Evolutionary conservation across 768 basidiomycete species (phyloP).

Genomic region (Phlebiopsis flavidoalba): DNA sequence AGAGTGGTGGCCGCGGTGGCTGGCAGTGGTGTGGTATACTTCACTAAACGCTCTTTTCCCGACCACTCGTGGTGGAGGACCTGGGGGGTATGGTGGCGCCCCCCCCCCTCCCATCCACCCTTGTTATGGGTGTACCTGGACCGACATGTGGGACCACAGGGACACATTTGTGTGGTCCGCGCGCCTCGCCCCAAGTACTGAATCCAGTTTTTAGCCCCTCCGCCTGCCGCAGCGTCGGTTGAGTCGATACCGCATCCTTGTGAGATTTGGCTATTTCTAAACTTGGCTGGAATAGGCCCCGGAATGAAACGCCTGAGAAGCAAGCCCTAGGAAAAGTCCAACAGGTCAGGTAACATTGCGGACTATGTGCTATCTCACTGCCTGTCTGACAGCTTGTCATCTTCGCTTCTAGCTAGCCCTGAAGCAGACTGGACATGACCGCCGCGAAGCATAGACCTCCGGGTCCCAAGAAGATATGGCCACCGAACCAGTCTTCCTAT

Average conservation of each 20-base stretch:
- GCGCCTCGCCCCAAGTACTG: conserved; percentile 19
- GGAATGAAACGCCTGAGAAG: conserved; percentile 82
- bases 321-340: conserved; percentile 87
- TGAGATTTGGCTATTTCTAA: background rate
- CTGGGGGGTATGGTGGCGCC: conserved; percentile 24
- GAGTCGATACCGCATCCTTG: background rate
- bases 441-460: conserved; percentile 24
- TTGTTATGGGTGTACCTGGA: conserved; percentile 17
- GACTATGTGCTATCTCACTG: background rate
- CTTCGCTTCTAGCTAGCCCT: conserved; percentile 68
- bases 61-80: conserved; percentile 20
- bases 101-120: conserved; percentile 10
- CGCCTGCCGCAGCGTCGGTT: conserved; percentile 30
- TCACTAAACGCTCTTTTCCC: conserved; percentile 22
- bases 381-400: background rate
- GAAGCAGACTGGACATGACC: conserved; percentile 57
- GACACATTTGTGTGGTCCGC: conserved; percentile 39
- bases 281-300: conserved; percentile 33
- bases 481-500: conserved; percentile 31
- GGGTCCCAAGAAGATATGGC: conserved; percentile 18
- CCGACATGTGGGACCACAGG: conserved; percentile 21
- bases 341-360: conserved; percentile 58
- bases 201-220: conserved; percentile 24
- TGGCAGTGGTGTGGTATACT: conserved; percentile 17
- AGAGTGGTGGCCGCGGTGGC: conserved; percentile 15